Percentiles rank a stretch among this genome's conserved stretches.
phyloP scores from a whole-genome alignment of 2,329 filamentous ascomycete genomes.

The Lachnellula willkommii region DNA sequence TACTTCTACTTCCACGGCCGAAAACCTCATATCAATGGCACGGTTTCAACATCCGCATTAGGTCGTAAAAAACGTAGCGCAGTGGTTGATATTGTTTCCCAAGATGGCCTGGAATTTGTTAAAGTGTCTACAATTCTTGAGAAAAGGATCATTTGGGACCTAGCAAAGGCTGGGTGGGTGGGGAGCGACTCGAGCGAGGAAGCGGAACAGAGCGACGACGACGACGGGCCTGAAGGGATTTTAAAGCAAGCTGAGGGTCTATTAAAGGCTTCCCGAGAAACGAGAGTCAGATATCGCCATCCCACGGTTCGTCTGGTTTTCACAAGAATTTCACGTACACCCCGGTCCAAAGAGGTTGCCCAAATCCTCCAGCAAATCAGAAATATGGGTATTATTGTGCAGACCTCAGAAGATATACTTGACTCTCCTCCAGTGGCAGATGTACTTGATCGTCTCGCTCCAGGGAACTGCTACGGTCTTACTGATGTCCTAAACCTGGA shows the following conservation, averaged over 20 bases:
- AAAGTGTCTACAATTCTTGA: conserved; percentile 64
- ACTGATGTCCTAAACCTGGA: conserved; percentile 49
- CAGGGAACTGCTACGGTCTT: conserved; percentile 35
- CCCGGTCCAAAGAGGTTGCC: conserved; percentile 48
- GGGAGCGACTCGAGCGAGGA: conserved; percentile 39
- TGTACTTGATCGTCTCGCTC: conserved; percentile 31
- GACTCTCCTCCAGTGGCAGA: conserved; percentile 15
- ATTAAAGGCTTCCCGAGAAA: conserved; percentile 49
- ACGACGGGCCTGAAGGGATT: conserved; percentile 46
- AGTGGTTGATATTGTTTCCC: conserved; percentile 59
- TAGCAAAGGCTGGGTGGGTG: conserved; percentile 64
- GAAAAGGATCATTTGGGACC: conserved; percentile 58
- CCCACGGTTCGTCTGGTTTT: conserved; percentile 57
- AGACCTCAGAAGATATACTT: conserved; percentile 26
- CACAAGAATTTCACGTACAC: conserved; percentile 49
- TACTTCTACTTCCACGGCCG: conserved; percentile 43
- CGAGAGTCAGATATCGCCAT: conserved; percentile 52
- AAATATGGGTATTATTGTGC: conserved; percentile 39
- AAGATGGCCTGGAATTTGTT: conserved; percentile 60
- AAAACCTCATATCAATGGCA: conserved; percentile 15
- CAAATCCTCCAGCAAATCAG: conserved; percentile 49
- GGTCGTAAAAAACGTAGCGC: conserved; percentile 34
- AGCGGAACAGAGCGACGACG: conserved; percentile 36
- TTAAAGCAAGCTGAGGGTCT: conserved; percentile 56
- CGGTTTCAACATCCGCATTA: conserved; percentile 10